Conservation (phyloP, 1,139 yeast species). For the Debaryomyces udenii region DNA sequence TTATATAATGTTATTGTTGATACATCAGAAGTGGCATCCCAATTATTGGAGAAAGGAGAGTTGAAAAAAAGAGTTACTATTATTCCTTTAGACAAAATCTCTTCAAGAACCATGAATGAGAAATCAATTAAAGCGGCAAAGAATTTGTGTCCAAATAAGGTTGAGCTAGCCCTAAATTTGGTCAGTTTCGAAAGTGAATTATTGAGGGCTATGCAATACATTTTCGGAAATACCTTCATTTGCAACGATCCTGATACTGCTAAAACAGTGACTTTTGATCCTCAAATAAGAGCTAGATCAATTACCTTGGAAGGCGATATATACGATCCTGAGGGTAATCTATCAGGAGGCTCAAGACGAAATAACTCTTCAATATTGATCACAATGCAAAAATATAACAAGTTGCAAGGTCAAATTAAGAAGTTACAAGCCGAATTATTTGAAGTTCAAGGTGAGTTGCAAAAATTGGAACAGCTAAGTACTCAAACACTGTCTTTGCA, state of each 20-base stretch:
- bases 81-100: constrained; percentile 86
- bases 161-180: constrained; percentile 81
- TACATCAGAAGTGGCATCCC: constrained; percentile 80
- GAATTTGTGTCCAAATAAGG: constrained; percentile 74
- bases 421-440: constrained; percentile 43
- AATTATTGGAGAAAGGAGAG: constrained; percentile 75
- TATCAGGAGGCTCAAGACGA: constrained; percentile 92
- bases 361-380: constrained; percentile 60
- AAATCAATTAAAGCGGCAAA: constrained; percentile 62
- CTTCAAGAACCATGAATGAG: constrained; percentile 53
- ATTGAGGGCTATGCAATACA: constrained; percentile 82
- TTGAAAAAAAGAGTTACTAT: constrained; percentile 84
- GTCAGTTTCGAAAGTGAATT: constrained; percentile 75
- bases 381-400: constrained; percentile 70
- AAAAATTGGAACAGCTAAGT: constrained; percentile 48
- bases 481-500: constrained; percentile 60
- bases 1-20: constrained; percentile 91
- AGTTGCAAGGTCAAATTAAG: constrained; percentile 44
- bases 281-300: constrained; percentile 77
- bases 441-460: constrained; percentile 43
- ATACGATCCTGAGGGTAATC: constrained; percentile 94
- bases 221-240: constrained; percentile 85
- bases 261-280: constrained; percentile 82
- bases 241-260: constrained; percentile 91
- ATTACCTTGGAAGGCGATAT: constrained; percentile 93